Conservation (phyloP, 2,329 filamentous ascomycete species). For the Xylariales sp. region DNA sequence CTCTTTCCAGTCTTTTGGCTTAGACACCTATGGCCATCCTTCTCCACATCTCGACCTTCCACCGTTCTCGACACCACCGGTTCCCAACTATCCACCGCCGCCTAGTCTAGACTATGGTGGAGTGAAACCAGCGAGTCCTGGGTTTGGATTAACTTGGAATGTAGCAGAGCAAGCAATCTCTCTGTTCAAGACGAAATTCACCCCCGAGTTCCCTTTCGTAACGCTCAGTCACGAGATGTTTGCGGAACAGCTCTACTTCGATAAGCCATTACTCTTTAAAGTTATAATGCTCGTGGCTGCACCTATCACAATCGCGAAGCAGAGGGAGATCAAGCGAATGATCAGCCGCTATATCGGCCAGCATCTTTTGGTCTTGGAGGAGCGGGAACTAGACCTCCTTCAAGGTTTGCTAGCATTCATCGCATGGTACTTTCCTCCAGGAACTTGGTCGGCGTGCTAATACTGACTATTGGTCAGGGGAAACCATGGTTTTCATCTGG, state of each 20-base stretch:
- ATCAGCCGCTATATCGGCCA: constrained; percentile 37
- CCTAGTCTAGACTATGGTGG: not conserved
- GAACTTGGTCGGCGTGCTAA: too few species aligned
- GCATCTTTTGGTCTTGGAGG: constrained; percentile 35
- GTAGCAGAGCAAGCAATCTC: constrained; percentile 31
- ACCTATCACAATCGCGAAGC: constrained; percentile 27
- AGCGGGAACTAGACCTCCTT: constrained; percentile 37
- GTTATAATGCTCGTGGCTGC: constrained; percentile 33
- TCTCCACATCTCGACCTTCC: not conserved
- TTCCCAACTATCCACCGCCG: not conserved
- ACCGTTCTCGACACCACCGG: not conserved
- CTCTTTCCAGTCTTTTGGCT: not conserved
- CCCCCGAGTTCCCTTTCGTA: constrained; percentile 35
- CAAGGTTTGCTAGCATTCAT: constrained; percentile 42
- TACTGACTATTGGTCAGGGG: constrained; percentile 22
- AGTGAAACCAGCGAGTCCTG: constrained; percentile 16
- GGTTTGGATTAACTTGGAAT: constrained; percentile 34
- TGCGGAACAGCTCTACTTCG: constrained; percentile 24
- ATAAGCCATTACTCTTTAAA: constrained; percentile 35
- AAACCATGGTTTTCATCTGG: constrained; percentile 29
- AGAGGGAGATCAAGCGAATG: constrained; percentile 34
- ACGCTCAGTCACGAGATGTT: constrained; percentile 23
- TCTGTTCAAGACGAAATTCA: constrained; percentile 28
- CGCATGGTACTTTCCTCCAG: constrained; percentile 40
- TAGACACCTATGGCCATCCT: not conserved